Percentiles rank a stretch among this genome's conserved stretches.
Conservation (phyloP, 1,139 yeast genomes). For the Yamadazyma mexicana region DNA sequence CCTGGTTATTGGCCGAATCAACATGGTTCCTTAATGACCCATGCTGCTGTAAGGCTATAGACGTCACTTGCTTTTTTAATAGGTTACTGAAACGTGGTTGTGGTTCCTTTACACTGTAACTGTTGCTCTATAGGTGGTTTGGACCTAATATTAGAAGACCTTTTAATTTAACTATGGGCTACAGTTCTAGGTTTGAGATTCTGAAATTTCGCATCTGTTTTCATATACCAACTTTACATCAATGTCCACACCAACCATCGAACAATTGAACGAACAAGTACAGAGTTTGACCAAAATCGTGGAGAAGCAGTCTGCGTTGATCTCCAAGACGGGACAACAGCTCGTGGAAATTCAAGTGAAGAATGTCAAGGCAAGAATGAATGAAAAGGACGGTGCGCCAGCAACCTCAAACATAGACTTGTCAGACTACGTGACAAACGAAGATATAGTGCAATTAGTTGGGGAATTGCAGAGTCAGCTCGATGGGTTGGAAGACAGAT, state of each 20-base stretch:
- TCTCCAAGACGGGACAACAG: conserved; percentile 72
- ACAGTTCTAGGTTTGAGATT: no score
- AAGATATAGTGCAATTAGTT: conserved; percentile 80
- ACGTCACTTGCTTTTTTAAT: no score
- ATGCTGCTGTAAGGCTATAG: no score
- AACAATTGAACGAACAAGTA: conserved; percentile 14
- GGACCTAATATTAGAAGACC: no score
- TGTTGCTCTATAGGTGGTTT: no score
- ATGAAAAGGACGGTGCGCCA: conserved; percentile 10
- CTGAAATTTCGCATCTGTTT: no score
- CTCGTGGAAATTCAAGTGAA: conserved; percentile 66
- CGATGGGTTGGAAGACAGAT: conserved; percentile 67
- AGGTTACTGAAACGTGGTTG: no score
- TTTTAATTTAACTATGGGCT: no score
- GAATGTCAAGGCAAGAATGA: conserved; percentile 42
- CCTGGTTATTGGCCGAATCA: no score
- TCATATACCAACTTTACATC: no score
- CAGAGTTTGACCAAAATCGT: conserved; percentile 33
- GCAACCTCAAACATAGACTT: conserved; percentile 39
- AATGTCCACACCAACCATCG: conserved; percentile 7
- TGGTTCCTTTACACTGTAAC: no score
- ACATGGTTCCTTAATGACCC: no score
- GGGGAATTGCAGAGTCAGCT: conserved; percentile 89
- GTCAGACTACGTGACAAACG: conserved; percentile 70
- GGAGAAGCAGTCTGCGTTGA: conserved; percentile 41